Conservation (phyloP, 169 alveolate species). For the Plasmodium gaboni region DNA sequence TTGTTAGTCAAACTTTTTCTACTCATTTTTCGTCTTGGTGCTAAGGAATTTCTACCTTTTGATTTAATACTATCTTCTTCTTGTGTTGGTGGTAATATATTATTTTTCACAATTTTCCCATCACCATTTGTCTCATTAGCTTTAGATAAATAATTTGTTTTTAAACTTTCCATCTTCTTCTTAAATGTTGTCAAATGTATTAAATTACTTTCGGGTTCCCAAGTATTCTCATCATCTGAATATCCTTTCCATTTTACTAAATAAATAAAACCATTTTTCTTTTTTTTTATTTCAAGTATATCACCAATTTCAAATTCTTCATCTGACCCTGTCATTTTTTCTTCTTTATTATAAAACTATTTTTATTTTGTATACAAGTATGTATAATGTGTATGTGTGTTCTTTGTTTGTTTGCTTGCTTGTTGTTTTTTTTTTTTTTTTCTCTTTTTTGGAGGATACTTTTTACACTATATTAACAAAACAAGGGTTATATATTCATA, state of each 20-base stretch:
- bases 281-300: conserved; percentile 60
- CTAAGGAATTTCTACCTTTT: conserved; percentile 41
- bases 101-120: conserved; percentile 25
- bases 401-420: neutral
- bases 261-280: conserved; percentile 73
- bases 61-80: conserved; percentile 36
- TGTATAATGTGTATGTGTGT: neutral
- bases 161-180: conserved; percentile 69
- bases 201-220: conserved; percentile 86
- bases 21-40: conserved; percentile 22
- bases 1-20: conserved; percentile 28
- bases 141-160: conserved; percentile 40
- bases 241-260: conserved; percentile 87
- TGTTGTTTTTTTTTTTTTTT: neutral
- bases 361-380: neutral
- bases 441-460: too few species aligned
- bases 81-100: conserved; percentile 15
- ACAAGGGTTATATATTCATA: too few species aligned
- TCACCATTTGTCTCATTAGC: conserved; percentile 18
- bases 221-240: conserved; percentile 85
- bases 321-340: conserved; percentile 71
- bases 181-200: conserved; percentile 59
- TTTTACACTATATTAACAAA: too few species aligned
- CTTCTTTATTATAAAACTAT: neutral
- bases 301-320: conserved; percentile 76